phyloP scores from a whole-genome alignment of 148 eudicot genomes.

The Gaultheria prostrata region DNA sequence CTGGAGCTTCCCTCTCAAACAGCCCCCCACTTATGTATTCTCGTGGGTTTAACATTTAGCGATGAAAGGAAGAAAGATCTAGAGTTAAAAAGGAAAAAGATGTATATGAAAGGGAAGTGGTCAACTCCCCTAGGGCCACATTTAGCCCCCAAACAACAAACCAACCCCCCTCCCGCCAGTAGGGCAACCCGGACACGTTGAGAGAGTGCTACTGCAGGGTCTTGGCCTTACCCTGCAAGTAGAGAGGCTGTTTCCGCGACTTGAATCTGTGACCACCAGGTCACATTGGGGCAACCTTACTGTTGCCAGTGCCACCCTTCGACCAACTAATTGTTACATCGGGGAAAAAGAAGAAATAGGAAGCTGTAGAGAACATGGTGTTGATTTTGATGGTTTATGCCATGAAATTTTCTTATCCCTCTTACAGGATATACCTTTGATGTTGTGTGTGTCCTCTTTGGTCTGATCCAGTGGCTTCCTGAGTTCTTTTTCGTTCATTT shows the following conservation, averaged over 20 bases:
- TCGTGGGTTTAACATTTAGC: neutral
- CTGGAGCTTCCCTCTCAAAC: neutral
- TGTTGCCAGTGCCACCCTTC: neutral
- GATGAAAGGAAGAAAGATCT: neutral
- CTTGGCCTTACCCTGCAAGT: neutral
- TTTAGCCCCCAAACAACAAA: too few species aligned
- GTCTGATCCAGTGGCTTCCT: conserved; percentile 11
- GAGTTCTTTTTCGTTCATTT: conserved; percentile 1
- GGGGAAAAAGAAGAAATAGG: neutral
- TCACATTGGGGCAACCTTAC: neutral
- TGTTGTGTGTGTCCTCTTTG: neutral
- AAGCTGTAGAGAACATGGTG: neutral
- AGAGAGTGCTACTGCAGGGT: neutral
- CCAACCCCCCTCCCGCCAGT: too few species aligned
- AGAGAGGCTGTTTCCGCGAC: neutral
- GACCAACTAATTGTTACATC: neutral
- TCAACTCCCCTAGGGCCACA: too few species aligned
- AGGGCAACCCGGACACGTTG: too few species aligned
- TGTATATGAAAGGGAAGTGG: too few species aligned
- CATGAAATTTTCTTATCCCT: neutral
- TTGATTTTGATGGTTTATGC: neutral
- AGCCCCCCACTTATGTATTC: neutral
- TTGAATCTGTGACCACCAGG: neutral
- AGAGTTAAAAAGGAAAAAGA: neutral
- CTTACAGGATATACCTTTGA: neutral